phyloP scores from a whole-genome alignment of 2,329 filamentous ascomycete genomes.

The Fusarium burgessii region DNA sequence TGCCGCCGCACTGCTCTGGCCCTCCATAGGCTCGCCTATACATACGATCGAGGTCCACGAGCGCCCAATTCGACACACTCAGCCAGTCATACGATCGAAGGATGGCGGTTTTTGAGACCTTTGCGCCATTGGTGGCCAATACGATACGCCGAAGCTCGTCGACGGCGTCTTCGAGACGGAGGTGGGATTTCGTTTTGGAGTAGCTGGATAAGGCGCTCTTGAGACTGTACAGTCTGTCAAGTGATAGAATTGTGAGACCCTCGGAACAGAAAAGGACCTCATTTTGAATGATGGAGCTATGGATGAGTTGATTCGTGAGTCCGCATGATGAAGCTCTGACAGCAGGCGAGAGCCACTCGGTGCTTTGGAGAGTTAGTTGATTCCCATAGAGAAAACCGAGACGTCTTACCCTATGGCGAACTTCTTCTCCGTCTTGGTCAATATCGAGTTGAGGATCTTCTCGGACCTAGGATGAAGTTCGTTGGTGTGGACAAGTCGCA shows the following conservation, averaged over 20 bases:
- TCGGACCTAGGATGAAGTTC: constrained; percentile 61
- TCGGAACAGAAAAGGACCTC: constrained; percentile 71
- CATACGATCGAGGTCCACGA: constrained; percentile 67
- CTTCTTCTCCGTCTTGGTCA: constrained; percentile 66
- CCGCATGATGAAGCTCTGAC: constrained; percentile 58
- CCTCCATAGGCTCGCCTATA: constrained; percentile 70
- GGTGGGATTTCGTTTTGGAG: constrained; percentile 57
- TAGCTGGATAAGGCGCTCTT: constrained; percentile 71
- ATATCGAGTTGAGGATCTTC: constrained; percentile 59
- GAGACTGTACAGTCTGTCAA: constrained; percentile 74
- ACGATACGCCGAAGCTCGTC: constrained; percentile 72
- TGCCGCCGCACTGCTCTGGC: constrained; percentile 57
- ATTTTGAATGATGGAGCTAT: constrained; percentile 69
- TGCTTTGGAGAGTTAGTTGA: constrained; percentile 45
- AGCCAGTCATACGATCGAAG: constrained; percentile 69
- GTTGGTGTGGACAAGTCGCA: constrained; percentile 64
- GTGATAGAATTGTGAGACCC: constrained; percentile 68
- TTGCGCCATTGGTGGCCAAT: constrained; percentile 63
- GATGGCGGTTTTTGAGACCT: constrained; percentile 64
- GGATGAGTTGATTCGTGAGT: constrained; percentile 64
- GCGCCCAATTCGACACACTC: constrained; percentile 61
- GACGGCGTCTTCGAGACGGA: constrained; percentile 69
- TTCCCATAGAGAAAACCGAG: neutral
- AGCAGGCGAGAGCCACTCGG: constrained; percentile 59
- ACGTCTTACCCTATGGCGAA: constrained; percentile 54